A percentile compares a stretch with the other conserved stretches of the same genome.
Evolutionary conservation across 129 eudicot species (phyloP).

Genomic region (Centella asiatica): DNA sequence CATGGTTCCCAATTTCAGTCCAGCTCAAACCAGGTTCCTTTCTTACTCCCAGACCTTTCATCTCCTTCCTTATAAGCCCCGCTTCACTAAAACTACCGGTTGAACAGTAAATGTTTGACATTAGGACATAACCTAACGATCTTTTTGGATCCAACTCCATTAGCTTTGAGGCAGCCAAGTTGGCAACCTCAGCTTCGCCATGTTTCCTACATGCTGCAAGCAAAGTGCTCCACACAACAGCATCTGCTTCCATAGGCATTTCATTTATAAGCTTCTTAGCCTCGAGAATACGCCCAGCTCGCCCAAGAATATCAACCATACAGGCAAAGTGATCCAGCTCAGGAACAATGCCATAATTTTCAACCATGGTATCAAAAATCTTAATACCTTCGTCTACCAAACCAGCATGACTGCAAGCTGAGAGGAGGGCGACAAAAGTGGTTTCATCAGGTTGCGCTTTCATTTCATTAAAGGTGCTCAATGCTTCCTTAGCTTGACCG

Average conservation of each 20-base stretch:
- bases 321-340: conserved; percentile 79
- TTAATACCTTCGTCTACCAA: conserved; percentile 55
- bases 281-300: conserved; percentile 44
- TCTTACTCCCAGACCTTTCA: conserved; percentile 49
- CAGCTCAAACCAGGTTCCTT: conserved; percentile 90
- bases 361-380: conserved; percentile 43
- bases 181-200: conserved; percentile 44
- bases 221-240: conserved; percentile 74
- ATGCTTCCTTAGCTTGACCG: conserved; percentile 40
- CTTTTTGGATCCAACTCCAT: conserved; percentile 55
- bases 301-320: conserved; percentile 74
- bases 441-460: conserved; percentile 45
- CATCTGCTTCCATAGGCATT: conserved; percentile 71
- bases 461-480: conserved; percentile 43
- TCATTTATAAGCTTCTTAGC: conserved; percentile 53
- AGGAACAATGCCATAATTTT: conserved; percentile 42
- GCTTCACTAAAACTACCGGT: conserved; percentile 47
- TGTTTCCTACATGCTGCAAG: conserved; percentile 74
- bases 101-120: conserved; percentile 59
- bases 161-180: conserved; percentile 41
- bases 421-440: conserved; percentile 65
- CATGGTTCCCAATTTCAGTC: conserved; percentile 47
- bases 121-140: conserved; percentile 58
- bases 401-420: conserved; percentile 78
- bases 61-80: conserved; percentile 40